Conservation (phyloP, 1,139 yeast genomes). For the Hyphopichia buzzinii region DNA sequence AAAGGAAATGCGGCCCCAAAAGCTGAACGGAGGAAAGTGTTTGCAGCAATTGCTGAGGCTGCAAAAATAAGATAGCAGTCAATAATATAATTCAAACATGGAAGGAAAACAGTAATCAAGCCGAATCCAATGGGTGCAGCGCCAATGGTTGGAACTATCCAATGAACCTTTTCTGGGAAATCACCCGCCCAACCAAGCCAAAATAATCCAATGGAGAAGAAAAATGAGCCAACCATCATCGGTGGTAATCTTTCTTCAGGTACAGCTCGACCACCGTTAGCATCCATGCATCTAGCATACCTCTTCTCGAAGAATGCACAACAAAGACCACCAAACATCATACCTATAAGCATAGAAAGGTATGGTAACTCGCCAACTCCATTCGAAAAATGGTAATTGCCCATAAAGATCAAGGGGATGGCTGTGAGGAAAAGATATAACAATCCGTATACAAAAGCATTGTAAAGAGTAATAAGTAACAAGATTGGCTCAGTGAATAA, state of each 20-base stretch:
- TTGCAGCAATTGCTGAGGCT: slow-evolving; percentile 89
- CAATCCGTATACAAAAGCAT: slow-evolving; percentile 83
- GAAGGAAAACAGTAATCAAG: slow-evolving; percentile 69
- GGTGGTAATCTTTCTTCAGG: slow-evolving; percentile 82
- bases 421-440: slow-evolving; percentile 76
- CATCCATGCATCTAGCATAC: slow-evolving; percentile 22
- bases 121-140: slow-evolving; percentile 76
- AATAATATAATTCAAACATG: slow-evolving; percentile 75
- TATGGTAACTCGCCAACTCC: slow-evolving; percentile 67
- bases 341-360: slow-evolving; percentile 60
- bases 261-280: slow-evolving; percentile 56
- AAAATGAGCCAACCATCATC: slow-evolving; percentile 65
- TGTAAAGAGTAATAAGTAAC: slow-evolving; percentile 65
- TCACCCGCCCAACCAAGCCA: slow-evolving; percentile 89
- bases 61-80: slow-evolving; percentile 79
- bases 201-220: slow-evolving; percentile 73
- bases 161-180: slow-evolving; percentile 64
- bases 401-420: slow-evolving; percentile 68
- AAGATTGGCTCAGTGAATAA: slow-evolving; percentile 71
- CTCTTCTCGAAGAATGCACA: slow-evolving; percentile 28
- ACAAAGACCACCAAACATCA: slow-evolving; percentile 52
- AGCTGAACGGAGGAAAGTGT: slow-evolving; percentile 68
- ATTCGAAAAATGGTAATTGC: slow-evolving; percentile 50
- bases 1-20: slow-evolving; percentile 54
- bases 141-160: slow-evolving; percentile 83